phyloP scores from a whole-genome alignment of 148 eudicot genomes.

The Rhododendron mucronatum region DNA sequence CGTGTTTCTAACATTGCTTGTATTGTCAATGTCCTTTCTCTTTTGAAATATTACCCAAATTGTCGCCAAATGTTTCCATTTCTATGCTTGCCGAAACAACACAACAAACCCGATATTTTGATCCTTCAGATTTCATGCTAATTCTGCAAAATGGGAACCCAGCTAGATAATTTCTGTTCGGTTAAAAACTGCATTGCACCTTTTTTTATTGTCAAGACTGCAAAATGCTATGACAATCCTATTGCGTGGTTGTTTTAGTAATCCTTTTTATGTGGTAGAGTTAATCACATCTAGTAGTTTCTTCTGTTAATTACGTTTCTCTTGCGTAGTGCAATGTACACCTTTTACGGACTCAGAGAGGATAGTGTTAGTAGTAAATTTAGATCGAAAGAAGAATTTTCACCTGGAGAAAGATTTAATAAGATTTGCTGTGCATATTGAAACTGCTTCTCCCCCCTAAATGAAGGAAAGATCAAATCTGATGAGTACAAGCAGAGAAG shows the following conservation, averaged over 20 bases:
- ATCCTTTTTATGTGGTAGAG: not conserved
- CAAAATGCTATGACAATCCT: not conserved
- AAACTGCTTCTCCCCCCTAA: not conserved
- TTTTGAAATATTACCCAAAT: not conserved
- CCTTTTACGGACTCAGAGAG: not conserved
- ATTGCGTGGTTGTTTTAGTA: not conserved
- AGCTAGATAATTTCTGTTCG: not conserved
- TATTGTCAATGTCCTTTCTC: not conserved
- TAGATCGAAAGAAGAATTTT: not conserved
- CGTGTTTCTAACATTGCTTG: not conserved
- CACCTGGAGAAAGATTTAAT: not conserved
- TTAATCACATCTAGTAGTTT: not conserved
- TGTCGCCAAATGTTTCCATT: not conserved
- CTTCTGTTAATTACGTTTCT: not conserved
- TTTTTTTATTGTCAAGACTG: not conserved
- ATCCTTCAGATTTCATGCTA: not conserved
- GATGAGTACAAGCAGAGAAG: not conserved
- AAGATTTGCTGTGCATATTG: not conserved
- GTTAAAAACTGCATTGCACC: not conserved
- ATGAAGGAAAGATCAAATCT: not conserved
- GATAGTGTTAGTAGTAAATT: not conserved
- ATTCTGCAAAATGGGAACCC: not conserved
- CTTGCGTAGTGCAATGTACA: not conserved
- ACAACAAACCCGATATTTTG: not conserved
- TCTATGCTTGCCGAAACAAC: not conserved